Evolutionary conservation across 805 yeast genomes (phyloP).

Genomic region (Candida silvicultrix): DNA sequence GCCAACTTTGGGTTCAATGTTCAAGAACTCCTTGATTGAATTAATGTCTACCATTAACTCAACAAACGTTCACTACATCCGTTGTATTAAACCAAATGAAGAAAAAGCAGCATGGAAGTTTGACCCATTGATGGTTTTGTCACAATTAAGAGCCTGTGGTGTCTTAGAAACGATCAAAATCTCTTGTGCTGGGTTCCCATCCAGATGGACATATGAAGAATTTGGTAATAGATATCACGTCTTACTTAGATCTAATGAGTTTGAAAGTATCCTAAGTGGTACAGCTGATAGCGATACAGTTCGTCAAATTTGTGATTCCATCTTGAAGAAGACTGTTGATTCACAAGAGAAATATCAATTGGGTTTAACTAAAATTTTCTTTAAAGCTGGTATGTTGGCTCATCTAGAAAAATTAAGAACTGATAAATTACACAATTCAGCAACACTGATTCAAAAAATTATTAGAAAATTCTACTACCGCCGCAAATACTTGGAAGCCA

Average conservation of each 20-base stretch:
- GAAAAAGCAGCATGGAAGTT: constrained; percentile 93
- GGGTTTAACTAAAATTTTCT: constrained; percentile 90
- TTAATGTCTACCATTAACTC: constrained; percentile 90
- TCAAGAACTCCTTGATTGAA: constrained; percentile 87
- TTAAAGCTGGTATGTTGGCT: constrained; percentile 96
- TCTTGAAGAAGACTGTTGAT: constrained; percentile 58
- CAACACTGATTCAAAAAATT: constrained; percentile 80
- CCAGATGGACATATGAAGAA: constrained; percentile 91
- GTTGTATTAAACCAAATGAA: constrained; percentile 97
- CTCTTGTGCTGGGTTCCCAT: constrained; percentile 97
- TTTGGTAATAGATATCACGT: constrained; percentile 87
- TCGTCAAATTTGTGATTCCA: constrained; percentile 58
- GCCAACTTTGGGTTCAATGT: constrained; percentile 92
- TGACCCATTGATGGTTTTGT: constrained; percentile 89
- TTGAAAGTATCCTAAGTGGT: constrained; percentile 53
- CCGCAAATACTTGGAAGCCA: constrained; percentile 48
- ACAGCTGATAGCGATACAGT: constrained; percentile 49
- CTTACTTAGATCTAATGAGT: constrained; percentile 63
- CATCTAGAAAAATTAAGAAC: constrained; percentile 80
- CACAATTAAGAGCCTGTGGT: constrained; percentile 97
- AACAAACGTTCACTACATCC: constrained; percentile 92
- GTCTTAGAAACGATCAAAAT: constrained; percentile 93
- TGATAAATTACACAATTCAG: constrained; percentile 70
- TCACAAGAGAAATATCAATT: constrained; percentile 72
- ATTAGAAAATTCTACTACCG: constrained; percentile 62